Evolutionary conservation across 2,329 filamentous ascomycete genomes (phyloP), one percentile per base, ranked within the genome.

Genomic region (Helminthosporium solani): DNA sequence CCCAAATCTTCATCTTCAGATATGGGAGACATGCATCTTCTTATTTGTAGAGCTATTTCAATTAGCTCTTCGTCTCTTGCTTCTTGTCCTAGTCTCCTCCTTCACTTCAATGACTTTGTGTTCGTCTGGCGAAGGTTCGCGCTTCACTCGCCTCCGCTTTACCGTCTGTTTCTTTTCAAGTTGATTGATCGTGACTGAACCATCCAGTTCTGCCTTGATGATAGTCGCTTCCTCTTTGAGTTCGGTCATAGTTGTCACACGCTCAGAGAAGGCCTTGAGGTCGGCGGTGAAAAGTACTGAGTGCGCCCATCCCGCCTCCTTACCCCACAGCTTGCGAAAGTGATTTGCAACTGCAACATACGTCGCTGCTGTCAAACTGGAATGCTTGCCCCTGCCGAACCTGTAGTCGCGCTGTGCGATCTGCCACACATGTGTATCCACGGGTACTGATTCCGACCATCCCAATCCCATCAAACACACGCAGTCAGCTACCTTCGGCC

Each of bases 371-470:
- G 87, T 96, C 52, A 99, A 78, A 37, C 89, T 92, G 63, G 90
- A 92, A 50, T 87, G 79, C 63, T 89, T 92, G 7, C 82, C 83
- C 60, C 85, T 88, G 6, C 89, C 88, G 60, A 99, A 95, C 48
- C 86, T 90, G 73, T 99, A 99, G 70, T 99, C 94, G 42, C 94
- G 80, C 68, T 95, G 89, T 0, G 94, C 95, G 63, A 99, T 97
- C 74, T 97, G 91, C 92, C 91, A 97, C 11, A 99, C 81, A 71
- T 99, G 95, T 1, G 95, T 99, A 70, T 99, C 94, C 25, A 99
- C 88, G 0, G 94, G 94, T 1, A 99, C 91, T 2, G 91, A 85
- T 71, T 97, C 92, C 25, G 87, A 87, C 92, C 95, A 99, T 21
- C 91, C 92, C 12, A 99, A 74, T 0, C 95, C 95, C 87, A 99